Base-by-base conservation (phyloP, 2,329 filamentous ascomycete genomes). In the Emergomyces africanus region DNA sequence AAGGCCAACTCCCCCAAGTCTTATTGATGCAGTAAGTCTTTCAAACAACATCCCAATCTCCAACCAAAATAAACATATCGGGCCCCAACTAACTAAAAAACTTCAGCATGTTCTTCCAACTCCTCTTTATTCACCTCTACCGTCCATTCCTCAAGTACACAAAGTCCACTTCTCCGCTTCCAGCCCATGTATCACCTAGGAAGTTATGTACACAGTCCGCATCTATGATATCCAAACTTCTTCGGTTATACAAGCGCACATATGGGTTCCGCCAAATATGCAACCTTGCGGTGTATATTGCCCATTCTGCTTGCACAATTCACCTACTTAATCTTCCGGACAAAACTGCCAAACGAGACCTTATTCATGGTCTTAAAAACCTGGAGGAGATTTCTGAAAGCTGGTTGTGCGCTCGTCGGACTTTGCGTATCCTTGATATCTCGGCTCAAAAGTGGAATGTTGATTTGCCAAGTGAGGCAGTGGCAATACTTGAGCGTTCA, bases 251-350 rank as follows among this genome's bases (percentile, higher is more conserved):
- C 75, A 96, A 95, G 72, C 89, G 92, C 65, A 86, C 86, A 0
- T 95, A 96, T 72, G 90, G 92, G 10, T 76, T 97, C 14, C 85
- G 90, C 4, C 92, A 97, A 70, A 96, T 99, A 39, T 95, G 89
- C 75, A 97, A 97, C 68, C 90, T 97, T 66, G 91, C 88, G 2
- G 90, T 97, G 0, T 99, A 99, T 72, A 96, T 97, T 74, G 81
- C 88, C 0, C 92, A 97, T 71, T 94, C 90, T 4, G 91, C 94
- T 35, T 96, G 90, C 70, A 96, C 90, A 0, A 95, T 97, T 44
- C 94, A 97, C 67, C 77, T 99, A 23, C 83, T 99, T 41, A 96
- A 96, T 65, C 78, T 97, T 1, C 91, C 91, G 0, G 91, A 96
- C 66, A 96, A 94, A 75, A 94, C 89, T 35, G 90, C 94, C 4